Evolutionary conservation across 139 green algal species (phyloP).

Genomic region (Coelastrella sp.): DNA sequence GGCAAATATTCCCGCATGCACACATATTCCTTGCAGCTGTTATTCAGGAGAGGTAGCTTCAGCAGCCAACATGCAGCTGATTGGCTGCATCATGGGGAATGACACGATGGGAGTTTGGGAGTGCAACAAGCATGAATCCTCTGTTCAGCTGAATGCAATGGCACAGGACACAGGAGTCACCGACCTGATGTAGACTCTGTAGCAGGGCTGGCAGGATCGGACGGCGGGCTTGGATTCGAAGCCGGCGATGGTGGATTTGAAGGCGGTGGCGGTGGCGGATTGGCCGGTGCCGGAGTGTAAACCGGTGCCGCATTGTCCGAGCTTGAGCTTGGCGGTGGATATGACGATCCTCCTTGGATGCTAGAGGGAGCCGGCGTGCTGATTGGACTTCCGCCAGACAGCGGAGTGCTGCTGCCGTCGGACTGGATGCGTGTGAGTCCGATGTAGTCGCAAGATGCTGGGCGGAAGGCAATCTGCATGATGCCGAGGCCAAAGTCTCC

Average conservation of each 20-base stretch:
- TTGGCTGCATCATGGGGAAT: no score
- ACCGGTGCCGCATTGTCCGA: neutral
- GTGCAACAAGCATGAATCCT: no score
- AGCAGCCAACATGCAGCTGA: no score
- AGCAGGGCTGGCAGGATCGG: neutral
- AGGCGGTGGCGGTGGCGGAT: neutral
- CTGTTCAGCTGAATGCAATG: no score
- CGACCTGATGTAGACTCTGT: no score
- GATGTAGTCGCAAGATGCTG: slow-evolving; percentile 10
- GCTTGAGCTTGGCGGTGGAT: neutral
- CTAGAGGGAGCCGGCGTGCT: neutral
- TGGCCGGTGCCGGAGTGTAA: neutral
- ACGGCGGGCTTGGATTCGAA: neutral
- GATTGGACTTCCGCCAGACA: neutral
- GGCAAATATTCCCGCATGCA: no score
- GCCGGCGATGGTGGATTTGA: neutral
- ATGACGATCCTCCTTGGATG: neutral
- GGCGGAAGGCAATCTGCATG: slow-evolving; percentile 10
- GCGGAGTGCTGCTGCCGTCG: neutral
- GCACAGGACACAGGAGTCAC: no score
- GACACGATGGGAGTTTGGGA: no score
- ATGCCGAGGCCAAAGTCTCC: slow-evolving; percentile 23
- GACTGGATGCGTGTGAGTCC: neutral
- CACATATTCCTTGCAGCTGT: no score
- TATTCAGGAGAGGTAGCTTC: no score